Evolutionary conservation across 495 filamentous ascomycete species (phyloP), one percentile per base, ranked within the genome.

Genomic region (Penicillium ucsense): DNA sequence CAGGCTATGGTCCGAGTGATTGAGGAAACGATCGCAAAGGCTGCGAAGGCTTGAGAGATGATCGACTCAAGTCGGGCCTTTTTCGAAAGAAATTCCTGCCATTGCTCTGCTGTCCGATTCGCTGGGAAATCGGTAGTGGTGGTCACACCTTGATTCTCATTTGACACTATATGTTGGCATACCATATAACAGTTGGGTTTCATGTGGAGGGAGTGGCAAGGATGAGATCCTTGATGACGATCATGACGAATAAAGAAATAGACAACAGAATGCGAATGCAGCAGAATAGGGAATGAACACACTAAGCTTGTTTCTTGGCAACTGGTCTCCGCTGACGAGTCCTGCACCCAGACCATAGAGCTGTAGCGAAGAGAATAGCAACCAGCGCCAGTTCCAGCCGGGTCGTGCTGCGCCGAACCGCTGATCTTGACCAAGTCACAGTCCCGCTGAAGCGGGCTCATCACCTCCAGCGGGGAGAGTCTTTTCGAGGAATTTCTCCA

Each of bases 401-500:
- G 33, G 30, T 47, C 5, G n/a, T 7, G 7, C 34, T 35, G 10
- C 33, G 32, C 31, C 10, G 1, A 10, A 6, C 43, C 28, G 35
- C 33, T 32, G 12, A 30, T 31, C n/a, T 47, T 53, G 52, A 43
- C 54, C 59, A 51, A 70, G 62, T 71, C 81, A 69, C 68, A 69
- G 49, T 47, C 77, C 53, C 71, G 83, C 46, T 67, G 72, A 31
- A 27, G 49, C 29, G 64, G 86, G 41, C 59, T 74, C 12, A 74
- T 79, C 52, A 72, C 79, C 51, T 61, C 88, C 51, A 55, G 74
- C 29, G 52, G 86, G 83, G 39, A 95, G 65, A 12, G 67, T 66
- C 53, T 80, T 70, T 12, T 71, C 68, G 35, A 97, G 55, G 70
- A 86, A 97, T 27, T 67, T 69, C 68, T 95, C 89, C 33, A 96